Evolutionary conservation across 331 rosid species (phyloP), one percentile per base, ranked within the genome.

Genomic region (Rosa hybrid): DNA sequence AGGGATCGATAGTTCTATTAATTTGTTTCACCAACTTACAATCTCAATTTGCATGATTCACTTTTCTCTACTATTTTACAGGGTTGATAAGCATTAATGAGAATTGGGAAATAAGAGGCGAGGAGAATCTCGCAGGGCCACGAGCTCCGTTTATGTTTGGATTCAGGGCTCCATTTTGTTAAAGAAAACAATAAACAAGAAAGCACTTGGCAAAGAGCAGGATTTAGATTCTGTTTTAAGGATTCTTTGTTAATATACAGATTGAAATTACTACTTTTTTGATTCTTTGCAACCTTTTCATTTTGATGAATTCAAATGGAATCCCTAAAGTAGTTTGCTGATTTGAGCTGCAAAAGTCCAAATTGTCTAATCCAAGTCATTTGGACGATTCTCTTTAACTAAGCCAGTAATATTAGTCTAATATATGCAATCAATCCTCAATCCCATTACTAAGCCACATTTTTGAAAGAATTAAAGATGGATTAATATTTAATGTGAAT

Each of bases 221-320:
- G 86, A 83, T 80, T 83, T 23, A 48, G 75, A n/a, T 64, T 81
- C 79, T 89, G 86, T 53, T 79, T 81, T 12, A 77, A 77, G 77
- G 83, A 82, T 82, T 84, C 86, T 79, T 68, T 41, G 51, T 68
- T 17, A 67, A 74, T 72, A 60, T 59, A 25, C n/a, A 46, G 27
- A 17, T 54, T 2, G 8, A 53, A 17, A 53, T 23, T 3, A 57
- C 63, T 20, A 57, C 5, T 57, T 57, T n/a, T n/a, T 57, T 80
- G 12, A 21, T 65, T 56, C 67, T 56, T 45, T 46, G 53, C 17
- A 34, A 83, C 64, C 45, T 73, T 25, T 54, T 48, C 59, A 48
- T 39, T 42, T 65, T 41, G 51, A 68, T 42, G 30, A 6, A 42
- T 10, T 42, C 21, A 6, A 7, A 6, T 71, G 50, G 12, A n/a